Conservation (phyloP, 2,329 filamentous ascomycete species). For the Zalaria obscura region DNA sequence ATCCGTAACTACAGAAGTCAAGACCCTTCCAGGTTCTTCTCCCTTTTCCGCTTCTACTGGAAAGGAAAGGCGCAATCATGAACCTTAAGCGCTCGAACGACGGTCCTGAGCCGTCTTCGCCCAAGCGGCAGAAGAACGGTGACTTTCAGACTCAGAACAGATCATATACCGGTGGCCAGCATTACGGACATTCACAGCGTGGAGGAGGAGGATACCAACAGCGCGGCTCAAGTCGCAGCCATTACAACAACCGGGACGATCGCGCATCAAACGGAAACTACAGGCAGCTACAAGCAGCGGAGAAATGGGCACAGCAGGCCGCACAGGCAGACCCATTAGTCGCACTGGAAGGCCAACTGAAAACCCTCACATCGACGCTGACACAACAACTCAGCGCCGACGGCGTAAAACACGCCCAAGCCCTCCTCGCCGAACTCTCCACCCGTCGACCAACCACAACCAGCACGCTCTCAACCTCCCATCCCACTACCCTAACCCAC, state of each 20-base stretch:
- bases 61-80: no score
- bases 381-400: conserved; percentile 1
- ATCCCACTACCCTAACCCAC: conserved; percentile 1
- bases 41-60: no score
- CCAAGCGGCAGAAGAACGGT: conserved; percentile 19
- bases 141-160: background rate
- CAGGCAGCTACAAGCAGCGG: background rate
- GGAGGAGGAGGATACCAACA: no score
- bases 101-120: conserved; percentile 10
- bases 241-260: no score
- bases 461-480: conserved; percentile 1
- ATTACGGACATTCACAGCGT: no score
- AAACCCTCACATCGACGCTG: background rate
- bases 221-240: no score
- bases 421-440: conserved; percentile 1
- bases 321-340: conserved; percentile 1
- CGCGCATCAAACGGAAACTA: background rate
- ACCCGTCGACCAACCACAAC: conserved; percentile 1
- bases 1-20: no score
- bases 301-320: background rate
- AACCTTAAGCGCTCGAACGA: background rate
- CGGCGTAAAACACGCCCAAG: conserved; percentile 1
- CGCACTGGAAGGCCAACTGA: conserved; percentile 2
- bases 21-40: no score
- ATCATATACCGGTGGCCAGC: no score